Evolutionary conservation across 2,329 filamentous ascomycete species (phyloP).

Genomic region (Ophiognomonia clavigignenti-juglandacearum): DNA sequence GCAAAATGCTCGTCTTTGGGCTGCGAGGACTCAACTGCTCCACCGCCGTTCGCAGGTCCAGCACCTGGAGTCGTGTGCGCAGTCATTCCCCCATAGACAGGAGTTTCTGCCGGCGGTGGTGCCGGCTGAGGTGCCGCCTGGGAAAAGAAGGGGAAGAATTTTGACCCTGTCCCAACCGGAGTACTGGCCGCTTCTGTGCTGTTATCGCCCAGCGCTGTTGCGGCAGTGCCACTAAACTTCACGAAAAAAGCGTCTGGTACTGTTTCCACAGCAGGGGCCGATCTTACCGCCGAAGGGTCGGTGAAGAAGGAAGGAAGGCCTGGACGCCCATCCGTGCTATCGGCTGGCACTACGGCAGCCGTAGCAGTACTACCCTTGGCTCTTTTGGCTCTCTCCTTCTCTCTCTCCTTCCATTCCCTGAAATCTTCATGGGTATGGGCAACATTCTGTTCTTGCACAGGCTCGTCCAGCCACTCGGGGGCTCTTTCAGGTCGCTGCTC

Average conservation of each 20-base stretch:
- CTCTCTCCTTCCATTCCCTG: conserved; percentile 87
- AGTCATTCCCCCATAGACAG: too few species aligned
- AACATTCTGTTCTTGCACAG: conserved; percentile 62
- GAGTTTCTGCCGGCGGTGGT: too few species aligned
- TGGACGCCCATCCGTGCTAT: neutral
- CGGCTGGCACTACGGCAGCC: conserved; percentile 29
- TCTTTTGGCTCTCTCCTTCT: conserved; percentile 44
- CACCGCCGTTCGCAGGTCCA: conserved; percentile 13
- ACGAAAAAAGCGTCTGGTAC: conserved; percentile 76
- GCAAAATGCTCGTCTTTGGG: conserved; percentile 75
- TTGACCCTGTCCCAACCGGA: conserved; percentile 67
- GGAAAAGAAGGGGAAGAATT: conserved; percentile 77
- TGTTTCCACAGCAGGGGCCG: conserved; percentile 59
- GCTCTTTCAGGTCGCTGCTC: conserved; percentile 67
- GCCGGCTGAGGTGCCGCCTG: too few species aligned
- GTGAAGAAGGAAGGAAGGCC: conserved; percentile 22
- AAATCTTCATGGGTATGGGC: conserved; percentile 85
- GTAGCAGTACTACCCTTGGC: too few species aligned
- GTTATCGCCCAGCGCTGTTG: conserved; percentile 28
- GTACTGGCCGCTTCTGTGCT: conserved; percentile 43
- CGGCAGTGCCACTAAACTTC: conserved; percentile 38
- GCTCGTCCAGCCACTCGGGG: conserved; percentile 85
- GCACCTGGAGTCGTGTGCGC: conserved; percentile 43
- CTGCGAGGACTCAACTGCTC: conserved; percentile 14
- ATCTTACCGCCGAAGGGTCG: conserved; percentile 41